Base-by-base conservation (phyloP, 768 basidiomycete species). In the Albatrellus ellisii region DNA sequence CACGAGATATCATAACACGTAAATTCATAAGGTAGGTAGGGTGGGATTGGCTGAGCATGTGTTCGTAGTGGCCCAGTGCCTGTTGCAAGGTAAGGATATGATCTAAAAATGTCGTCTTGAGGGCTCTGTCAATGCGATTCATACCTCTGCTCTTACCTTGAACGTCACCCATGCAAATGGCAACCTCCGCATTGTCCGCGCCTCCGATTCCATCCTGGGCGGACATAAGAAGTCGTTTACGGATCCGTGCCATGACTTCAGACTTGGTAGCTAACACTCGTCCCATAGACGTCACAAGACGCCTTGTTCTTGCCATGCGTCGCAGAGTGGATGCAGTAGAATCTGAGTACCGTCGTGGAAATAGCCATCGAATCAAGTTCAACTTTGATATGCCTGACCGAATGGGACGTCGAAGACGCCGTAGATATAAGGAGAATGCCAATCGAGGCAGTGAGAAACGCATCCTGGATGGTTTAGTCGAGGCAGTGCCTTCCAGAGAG, bases 61-160 rank as follows among this genome's bases (percentile, higher is more conserved):
- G 80, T 55, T 97, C 90, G 60, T 86, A 88, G 59, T 94, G 83
- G 9, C 64, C 69, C 43, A 97, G 69, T 1, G 85, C 74, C 52
- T 87, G 81, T 53, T 92, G 87, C 43, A 97, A 64, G 2, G 86
- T 78, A 18, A 91, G 59, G 50, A 95, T 89, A 56, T 97, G 92
- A 60, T 97, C 91, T 91, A 37, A 14, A 42, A 24, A 32, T 15
- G 22, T 14, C n/a, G 20, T 36, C 2, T 15, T 47, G 27, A 43
- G 44, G 50, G 28, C 8, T 17, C 17, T 9, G 22, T 36, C 20
- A 8, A 12, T 4, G 33, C 33, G 15, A 39, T 20, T 4, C 21
- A 24, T 22, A 24, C 4, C 14, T 10, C 25, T 28, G 26, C 6
- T 17, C 15, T 25, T 15, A 89, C 91, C 91, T 66, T 91, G 86